Conservation (phyloP, 2,329 filamentous ascomycete genomes). For the Grosmannia penicillata region DNA sequence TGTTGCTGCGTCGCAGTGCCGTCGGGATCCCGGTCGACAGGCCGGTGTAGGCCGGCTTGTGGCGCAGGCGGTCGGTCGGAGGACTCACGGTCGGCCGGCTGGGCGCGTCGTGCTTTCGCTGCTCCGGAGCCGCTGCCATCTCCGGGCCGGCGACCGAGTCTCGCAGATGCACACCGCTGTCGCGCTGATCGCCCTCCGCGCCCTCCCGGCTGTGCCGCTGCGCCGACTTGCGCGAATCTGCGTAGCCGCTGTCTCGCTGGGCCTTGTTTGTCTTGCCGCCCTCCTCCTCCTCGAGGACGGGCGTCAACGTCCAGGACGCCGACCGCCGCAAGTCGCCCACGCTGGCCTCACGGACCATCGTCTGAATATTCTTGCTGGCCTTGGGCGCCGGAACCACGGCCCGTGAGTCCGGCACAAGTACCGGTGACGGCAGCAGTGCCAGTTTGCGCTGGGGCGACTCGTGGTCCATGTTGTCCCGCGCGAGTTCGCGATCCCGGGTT, state of each 20-base stretch:
- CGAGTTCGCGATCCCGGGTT: too few relatives aligned
- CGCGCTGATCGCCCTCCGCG: slow-evolving; percentile 20
- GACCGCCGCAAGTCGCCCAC: slow-evolving; percentile 7
- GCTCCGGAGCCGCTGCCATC: too few relatives aligned
- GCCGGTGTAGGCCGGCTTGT: slow-evolving; percentile 16
- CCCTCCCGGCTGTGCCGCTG: slow-evolving; percentile 13
- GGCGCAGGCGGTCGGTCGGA: background rate
- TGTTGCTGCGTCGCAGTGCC: background rate
- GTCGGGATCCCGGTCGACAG: slow-evolving; percentile 6
- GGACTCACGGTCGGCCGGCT: too few relatives aligned
- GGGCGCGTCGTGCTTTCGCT: background rate
- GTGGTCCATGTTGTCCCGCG: background rate
- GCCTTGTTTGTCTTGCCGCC: slow-evolving; percentile 18
- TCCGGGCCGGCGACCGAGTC: too few relatives aligned
- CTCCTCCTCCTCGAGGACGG: slow-evolving; percentile 37
- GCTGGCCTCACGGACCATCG: slow-evolving; percentile 4
- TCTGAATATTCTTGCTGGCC: background rate
- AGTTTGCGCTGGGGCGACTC: slow-evolving; percentile 1
- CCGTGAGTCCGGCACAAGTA: slow-evolving; percentile 2
- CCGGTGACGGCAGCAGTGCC: slow-evolving; percentile 4
- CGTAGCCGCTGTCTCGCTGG: slow-evolving; percentile 36
- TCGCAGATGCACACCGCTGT: slow-evolving; percentile 42
- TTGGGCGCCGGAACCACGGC: slow-evolving; percentile 1
- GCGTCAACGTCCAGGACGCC: slow-evolving; percentile 27
- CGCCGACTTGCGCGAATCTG: slow-evolving; percentile 27